Base-by-base conservation (phyloP, 148 eudicot genomes). In the Spergularia bocconei region DNA sequence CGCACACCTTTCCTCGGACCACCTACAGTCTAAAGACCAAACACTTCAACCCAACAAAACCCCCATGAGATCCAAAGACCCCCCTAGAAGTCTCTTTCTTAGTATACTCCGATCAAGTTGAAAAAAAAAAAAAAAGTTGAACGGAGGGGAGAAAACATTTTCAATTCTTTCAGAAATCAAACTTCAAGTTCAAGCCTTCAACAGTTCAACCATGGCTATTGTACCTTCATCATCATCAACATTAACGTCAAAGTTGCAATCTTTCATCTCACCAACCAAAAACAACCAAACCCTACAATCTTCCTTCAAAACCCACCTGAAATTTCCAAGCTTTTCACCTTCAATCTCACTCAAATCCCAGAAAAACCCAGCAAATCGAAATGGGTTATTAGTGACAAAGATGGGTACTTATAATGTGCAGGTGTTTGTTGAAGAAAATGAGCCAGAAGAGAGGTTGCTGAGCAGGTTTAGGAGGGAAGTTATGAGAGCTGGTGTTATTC, bases 401-500 rank as follows among this genome's bases (percentile, higher is more conserved):
- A 75, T 71, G 85, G 79, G 74, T 10, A 71, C 81, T 74, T 85
- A 83, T 76, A 87, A 87, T 62, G 83, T 83, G 17, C 86, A 83
- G 80, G 78, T 87, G 11, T 75, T 81, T 2, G 90, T 87, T 16
- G 86, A 82, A 33, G 86, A 85, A 0, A 67, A 81, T 19, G 90
- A 87, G 44, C 75, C 80, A 0, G 88, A 87, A 67, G 90, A 85
- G 33, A 68, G 77, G 44, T 47, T 85, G 8, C 13, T 87, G 21
- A 69, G 38, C 21, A 70, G 90, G 56, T 87, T 87, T 75, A 80
- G 85, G 3, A 79, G 88, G 39, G 86, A 81, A 38, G 88, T 85
- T 4, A 54, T 79, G 65, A 81, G 73, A 57, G 88, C 88, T 56
- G 82, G 82, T 59, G 75, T 87, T n/a, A 79, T 87, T 39, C 88